A percentile compares a stretch with the other conserved stretches of the same genome.
These are phyloP conservation scores for Myxozyma geophila DNA, from an alignment of 805 yeast genomes.

Conservation along the genomic window DNA sequence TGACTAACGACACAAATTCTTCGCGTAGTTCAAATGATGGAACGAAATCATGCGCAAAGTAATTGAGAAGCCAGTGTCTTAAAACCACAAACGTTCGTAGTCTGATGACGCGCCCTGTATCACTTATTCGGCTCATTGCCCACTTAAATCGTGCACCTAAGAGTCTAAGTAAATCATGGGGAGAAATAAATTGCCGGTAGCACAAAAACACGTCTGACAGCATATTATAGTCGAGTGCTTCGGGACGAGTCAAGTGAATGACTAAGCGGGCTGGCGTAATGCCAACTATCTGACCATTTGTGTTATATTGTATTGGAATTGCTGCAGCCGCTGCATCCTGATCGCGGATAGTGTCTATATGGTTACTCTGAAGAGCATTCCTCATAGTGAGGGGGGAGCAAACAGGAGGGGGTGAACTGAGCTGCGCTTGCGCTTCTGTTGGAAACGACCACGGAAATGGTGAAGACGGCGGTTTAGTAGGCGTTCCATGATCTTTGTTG, in stretches of 20 bases:
- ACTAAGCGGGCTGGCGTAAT: constrained; percentile 44
- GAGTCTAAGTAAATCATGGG: constrained; percentile 62
- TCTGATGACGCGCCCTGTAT: constrained; percentile 66
- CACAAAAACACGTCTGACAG: constrained; percentile 87
- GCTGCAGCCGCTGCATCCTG: constrained; percentile 28
- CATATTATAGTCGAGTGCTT: constrained; percentile 72
- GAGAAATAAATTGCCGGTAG: constrained; percentile 68
- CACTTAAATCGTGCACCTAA: constrained; percentile 70
- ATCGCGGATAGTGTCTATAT: constrained; percentile 9
- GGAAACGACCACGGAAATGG: constrained; percentile 30
- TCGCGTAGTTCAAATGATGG: constrained; percentile 55
- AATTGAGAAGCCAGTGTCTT: constrained; percentile 88
- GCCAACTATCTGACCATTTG: constrained; percentile 31
- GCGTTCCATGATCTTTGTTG: background rate
- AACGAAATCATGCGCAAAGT: constrained; percentile 83
- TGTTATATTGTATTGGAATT: constrained; percentile 13
- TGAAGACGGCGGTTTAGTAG: constrained; percentile 14
- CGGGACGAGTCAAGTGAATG: constrained; percentile 63
- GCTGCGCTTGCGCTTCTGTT: background rate
- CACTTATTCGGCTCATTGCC: constrained; percentile 57
- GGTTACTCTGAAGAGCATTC: background rate
- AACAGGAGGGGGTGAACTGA: background rate
- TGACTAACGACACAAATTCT: constrained; percentile 47
- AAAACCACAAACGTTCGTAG: constrained; percentile 84
- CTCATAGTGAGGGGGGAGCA: background rate